Evolutionary conservation across 192 early-diverging fungal species (phyloP), one percentile per base, ranked within the genome.

Genomic region (Coemansia sp.): DNA sequence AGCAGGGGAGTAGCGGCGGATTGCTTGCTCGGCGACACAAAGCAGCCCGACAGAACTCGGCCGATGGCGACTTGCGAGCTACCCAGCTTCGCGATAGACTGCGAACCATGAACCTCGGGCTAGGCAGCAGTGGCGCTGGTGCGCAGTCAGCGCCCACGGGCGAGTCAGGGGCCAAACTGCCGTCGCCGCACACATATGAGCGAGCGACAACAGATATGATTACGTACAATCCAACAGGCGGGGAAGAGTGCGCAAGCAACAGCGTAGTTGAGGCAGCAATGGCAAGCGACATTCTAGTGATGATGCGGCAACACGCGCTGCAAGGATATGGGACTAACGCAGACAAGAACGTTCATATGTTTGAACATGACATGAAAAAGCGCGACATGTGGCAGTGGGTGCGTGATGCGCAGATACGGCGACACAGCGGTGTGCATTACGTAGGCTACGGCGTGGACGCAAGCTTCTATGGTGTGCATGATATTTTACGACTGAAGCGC

Each of bases 311-410:
- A 57, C 84, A 91, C 49, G 93, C 88, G 2, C 60, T 74, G 53
- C 71, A 72, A 7, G 92, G 93, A 7, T 98, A 98, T 74, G 87
- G 84, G 8, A 84, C 92, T 79, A 82, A 90, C 61, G 72, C 78
- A 9, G 92, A 89, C 56, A 67, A 70, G 36, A 81, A 83, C 44
- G 51, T 61, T 34, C 73, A 56, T 3, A 57, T 73, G 23, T 51
- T 73, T 14, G 44, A 48, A 25, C 28, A 52, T 40, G 68, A 77
- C 20, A 11, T 25, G 10, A 34, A 56, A 17, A 26, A 55, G 15
- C 64, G 65, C 36, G 64, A 76, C 17, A 50, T 71, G 56, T 81
- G 72, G 68, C 56, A 60, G 28, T 81, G 73, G 61, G 71, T 90
- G 14, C 74, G 76, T 40, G 73, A 85, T 49, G 84, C 83, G 14